Conservation (phyloP, 768 basidiomycete species). For the Peribolospora baueri region DNA sequence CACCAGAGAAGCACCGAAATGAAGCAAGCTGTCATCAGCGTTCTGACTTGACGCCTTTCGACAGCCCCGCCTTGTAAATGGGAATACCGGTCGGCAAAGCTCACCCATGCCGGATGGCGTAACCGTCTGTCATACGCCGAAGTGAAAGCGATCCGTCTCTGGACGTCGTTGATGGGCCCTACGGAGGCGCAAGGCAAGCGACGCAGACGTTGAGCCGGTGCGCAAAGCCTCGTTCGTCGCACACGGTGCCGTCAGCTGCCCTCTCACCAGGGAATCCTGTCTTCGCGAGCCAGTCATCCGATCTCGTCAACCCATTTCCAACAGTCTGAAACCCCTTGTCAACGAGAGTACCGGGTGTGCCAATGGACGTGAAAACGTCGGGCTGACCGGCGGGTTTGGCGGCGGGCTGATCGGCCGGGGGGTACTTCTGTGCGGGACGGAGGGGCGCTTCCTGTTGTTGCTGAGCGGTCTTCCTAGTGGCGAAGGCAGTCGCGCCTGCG, state of each 20-base stretch:
- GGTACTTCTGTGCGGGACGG: slow-evolving; percentile 8
- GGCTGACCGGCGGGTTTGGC: slow-evolving; percentile 9
- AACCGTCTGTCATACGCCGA: slow-evolving; percentile 74
- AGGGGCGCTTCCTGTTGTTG: not conserved
- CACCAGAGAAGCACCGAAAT: not conserved
- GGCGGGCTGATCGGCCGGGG: slow-evolving; percentile 17
- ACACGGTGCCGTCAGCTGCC: no score
- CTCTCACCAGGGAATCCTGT: not conserved
- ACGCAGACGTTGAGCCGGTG: not conserved
- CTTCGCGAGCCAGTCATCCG: slow-evolving; percentile 1
- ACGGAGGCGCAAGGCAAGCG: slow-evolving; percentile 6
- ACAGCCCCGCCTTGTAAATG: not conserved
- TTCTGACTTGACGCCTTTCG: not conserved
- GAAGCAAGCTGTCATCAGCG: not conserved
- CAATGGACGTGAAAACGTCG: slow-evolving; percentile 3
- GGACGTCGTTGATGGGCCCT: slow-evolving; percentile 64
- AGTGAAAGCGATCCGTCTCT: slow-evolving; percentile 60
- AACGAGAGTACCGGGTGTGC: not conserved
- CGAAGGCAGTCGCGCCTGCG: slow-evolving; percentile 30
- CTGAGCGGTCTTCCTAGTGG: slow-evolving; percentile 6
- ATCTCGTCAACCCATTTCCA: not conserved
- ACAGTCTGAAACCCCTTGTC: not conserved
- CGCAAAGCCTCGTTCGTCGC: not conserved
- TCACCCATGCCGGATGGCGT: slow-evolving; percentile 80
- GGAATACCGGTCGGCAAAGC: slow-evolving; percentile 9